A percentile compares a stretch with the other conserved stretches of the same genome.
phyloP scores from a whole-genome alignment of 2,329 filamentous ascomycete genomes.

The Stylonectria norvegica region DNA sequence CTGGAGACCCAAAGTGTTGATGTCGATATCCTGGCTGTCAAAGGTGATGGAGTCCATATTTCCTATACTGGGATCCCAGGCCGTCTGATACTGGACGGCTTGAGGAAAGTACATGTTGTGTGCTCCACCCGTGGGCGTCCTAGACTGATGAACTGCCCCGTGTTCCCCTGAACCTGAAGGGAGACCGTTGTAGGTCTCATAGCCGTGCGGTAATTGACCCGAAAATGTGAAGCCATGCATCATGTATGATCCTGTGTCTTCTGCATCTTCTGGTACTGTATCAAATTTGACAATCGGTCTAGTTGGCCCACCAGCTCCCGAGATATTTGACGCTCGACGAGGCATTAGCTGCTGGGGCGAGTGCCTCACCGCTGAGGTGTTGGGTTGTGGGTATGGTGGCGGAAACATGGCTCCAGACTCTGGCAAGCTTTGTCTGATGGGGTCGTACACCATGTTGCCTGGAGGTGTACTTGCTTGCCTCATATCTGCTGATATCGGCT shows the following conservation, averaged over 20 bases:
- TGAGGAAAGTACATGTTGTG: slow-evolving; percentile 28
- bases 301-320: slow-evolving; percentile 16
- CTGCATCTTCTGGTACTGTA: slow-evolving; percentile 26
- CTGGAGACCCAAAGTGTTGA: slow-evolving; percentile 58
- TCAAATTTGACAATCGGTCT: slow-evolving; percentile 31
- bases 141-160: slow-evolving; percentile 11
- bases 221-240: slow-evolving; percentile 37
- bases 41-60: slow-evolving; percentile 61
- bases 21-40: slow-evolving; percentile 73
- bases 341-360: slow-evolving; percentile 34
- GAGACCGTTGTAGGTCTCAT: slow-evolving; percentile 43
- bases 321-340: slow-evolving; percentile 24
- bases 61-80: slow-evolving; percentile 31
- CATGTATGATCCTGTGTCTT: slow-evolving; percentile 34
- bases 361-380: slow-evolving; percentile 46
- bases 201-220: slow-evolving; percentile 41
- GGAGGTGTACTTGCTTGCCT: slow-evolving; percentile 47
- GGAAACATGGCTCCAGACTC: slow-evolving; percentile 48
- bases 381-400: slow-evolving; percentile 47
- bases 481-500: slow-evolving; percentile 6
- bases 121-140: slow-evolving; percentile 11
- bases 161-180: slow-evolving; percentile 42
- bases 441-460: slow-evolving; percentile 59
- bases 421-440: slow-evolving; percentile 54
- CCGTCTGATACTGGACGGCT: slow-evolving; percentile 27